Evolutionary conservation across 805 yeast genomes (phyloP).

Genomic region (Metschnikowia proteae): DNA sequence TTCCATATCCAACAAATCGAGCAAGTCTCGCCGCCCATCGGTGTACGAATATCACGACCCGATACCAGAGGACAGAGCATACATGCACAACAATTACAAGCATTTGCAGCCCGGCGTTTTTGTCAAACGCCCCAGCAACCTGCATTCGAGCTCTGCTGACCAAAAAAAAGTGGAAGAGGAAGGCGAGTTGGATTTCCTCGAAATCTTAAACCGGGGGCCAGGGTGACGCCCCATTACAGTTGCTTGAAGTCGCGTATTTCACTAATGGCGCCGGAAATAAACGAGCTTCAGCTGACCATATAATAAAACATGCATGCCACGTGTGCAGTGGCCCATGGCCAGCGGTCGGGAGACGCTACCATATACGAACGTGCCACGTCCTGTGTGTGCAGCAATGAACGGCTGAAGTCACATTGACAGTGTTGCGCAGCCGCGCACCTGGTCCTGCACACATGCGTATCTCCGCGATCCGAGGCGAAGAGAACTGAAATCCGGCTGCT

Average conservation of each 20-base stretch:
- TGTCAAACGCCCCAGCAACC: conserved; percentile 7
- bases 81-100: conserved; percentile 5
- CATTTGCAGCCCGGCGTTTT: conserved; percentile 2
- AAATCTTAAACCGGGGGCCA: conserved; percentile 42
- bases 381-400: too few relatives aligned
- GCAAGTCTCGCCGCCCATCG: conserved; percentile 14
- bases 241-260: neutral
- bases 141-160: neutral
- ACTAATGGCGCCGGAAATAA: neutral
- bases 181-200: conserved; percentile 43
- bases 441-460: too few relatives aligned
- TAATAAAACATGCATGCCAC: too few relatives aligned
- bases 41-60: conserved; percentile 12
- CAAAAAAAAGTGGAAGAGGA: conserved; percentile 15
- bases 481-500: too few relatives aligned
- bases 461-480: too few relatives aligned
- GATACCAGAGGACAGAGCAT: conserved; percentile 15
- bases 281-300: neutral
- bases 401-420: too few relatives aligned
- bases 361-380: too few relatives aligned
- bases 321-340: too few relatives aligned
- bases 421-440: too few relatives aligned
- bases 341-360: too few relatives aligned
- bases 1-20: conserved; percentile 14
- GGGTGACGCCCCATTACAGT: neutral